Percentiles rank a stretch among this genome's conserved stretches.
These are phyloP conservation scores for Prunus dulcis DNA, from an alignment of 306 rosid genomes.

Conservation along the genomic window DNA sequence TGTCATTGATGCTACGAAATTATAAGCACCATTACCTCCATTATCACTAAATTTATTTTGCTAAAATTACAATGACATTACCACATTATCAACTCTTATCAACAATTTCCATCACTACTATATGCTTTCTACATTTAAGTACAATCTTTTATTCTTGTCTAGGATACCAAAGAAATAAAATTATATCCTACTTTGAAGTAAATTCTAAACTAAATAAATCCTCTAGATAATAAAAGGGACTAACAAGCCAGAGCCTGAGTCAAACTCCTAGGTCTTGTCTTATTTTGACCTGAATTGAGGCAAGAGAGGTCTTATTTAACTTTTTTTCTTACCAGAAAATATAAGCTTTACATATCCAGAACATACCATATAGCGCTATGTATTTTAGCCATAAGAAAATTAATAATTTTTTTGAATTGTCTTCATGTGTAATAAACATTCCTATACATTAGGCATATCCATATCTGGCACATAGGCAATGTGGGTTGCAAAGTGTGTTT, in stretches of 20 bases:
- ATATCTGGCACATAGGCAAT: background rate
- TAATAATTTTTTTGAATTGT: background rate
- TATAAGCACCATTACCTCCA: background rate
- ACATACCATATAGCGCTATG: background rate
- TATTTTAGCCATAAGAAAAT: background rate
- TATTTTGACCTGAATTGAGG: background rate
- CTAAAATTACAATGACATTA: background rate
- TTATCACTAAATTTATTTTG: background rate
- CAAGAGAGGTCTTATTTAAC: background rate
- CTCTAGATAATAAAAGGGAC: background rate
- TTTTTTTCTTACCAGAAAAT: background rate
- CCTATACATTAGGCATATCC: background rate
- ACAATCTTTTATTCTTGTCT: background rate
- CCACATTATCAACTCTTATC: background rate
- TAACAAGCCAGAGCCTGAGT: background rate
- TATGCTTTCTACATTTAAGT: background rate
- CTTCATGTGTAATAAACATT: background rate
- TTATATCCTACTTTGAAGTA: background rate
- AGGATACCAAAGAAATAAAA: background rate
- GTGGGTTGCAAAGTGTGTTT: background rate
- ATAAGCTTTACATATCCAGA: background rate
- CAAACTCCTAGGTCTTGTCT: background rate
- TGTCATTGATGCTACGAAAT: background rate
- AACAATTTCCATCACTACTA: background rate
- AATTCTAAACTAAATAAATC: background rate